A percentile compares a stretch with the other conserved stretches of the same genome.
These are phyloP conservation scores for Trypanosoma melophagium DNA, from an alignment of 208 protist genomes.

Conservation along the genomic window DNA sequence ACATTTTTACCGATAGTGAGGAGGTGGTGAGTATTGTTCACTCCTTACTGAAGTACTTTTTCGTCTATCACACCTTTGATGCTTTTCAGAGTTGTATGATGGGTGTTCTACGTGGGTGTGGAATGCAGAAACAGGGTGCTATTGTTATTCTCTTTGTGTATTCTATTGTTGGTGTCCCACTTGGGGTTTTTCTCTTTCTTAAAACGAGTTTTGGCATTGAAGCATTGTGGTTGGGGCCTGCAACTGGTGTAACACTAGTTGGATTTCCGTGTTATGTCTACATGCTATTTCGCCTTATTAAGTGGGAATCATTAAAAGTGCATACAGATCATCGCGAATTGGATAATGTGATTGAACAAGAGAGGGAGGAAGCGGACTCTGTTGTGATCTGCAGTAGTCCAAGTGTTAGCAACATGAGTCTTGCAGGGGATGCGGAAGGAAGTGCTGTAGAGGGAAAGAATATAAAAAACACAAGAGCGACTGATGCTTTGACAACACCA, in stretches of 20 bases:
- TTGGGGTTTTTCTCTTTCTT: slow-evolving; percentile 65
- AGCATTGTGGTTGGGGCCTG: slow-evolving; percentile 72
- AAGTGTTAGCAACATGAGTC: too few species aligned
- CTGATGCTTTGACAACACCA: too few species aligned
- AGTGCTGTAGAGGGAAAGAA: too few species aligned
- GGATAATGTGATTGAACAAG: not conserved
- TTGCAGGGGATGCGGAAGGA: too few species aligned
- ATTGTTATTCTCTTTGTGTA: slow-evolving; percentile 66
- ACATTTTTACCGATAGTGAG: slow-evolving; percentile 50
- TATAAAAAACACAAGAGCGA: too few species aligned
- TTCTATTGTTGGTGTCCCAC: slow-evolving; percentile 67
- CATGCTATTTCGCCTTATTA: slow-evolving; percentile 63
- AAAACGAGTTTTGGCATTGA: slow-evolving; percentile 51
- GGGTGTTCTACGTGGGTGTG: slow-evolving; percentile 75
- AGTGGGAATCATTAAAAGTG: slow-evolving; percentile 46
- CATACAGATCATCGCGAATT: slow-evolving; percentile 33
- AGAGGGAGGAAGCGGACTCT: not conserved
- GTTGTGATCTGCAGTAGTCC: not conserved
- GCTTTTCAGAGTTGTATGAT: slow-evolving; percentile 77
- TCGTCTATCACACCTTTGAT: slow-evolving; percentile 73
- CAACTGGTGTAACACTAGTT: slow-evolving; percentile 48
- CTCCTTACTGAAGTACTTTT: slow-evolving; percentile 41
- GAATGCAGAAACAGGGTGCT: slow-evolving; percentile 61
- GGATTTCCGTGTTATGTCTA: slow-evolving; percentile 72
- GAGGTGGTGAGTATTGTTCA: slow-evolving; percentile 36